Conservation (phyloP, 2,329 filamentous ascomycete species). For the Trichoderma brevicompactum region DNA sequence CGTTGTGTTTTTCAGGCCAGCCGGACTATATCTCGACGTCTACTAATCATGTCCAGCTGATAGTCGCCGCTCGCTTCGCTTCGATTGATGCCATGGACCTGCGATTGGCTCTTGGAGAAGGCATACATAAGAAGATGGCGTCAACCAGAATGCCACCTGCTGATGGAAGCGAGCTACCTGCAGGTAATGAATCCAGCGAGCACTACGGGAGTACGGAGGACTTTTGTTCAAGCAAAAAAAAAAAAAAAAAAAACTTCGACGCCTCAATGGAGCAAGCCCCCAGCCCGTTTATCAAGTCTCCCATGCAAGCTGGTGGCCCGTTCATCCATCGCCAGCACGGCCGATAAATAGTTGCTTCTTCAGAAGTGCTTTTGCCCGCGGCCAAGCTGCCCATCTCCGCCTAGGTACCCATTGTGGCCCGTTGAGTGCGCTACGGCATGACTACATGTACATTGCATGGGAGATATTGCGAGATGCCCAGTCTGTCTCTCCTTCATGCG, state of each 20-base stretch:
- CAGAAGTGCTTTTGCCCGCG: background rate
- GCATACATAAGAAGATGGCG: background rate
- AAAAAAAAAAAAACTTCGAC: constrained; percentile 19
- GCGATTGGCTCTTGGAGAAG: background rate
- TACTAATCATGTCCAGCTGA: background rate
- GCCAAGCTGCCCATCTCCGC: background rate
- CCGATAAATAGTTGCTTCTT: background rate
- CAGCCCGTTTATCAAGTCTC: constrained; percentile 1
- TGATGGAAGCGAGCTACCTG: constrained; percentile 3
- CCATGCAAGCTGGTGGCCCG: constrained; percentile 19
- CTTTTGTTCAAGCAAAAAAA: background rate
- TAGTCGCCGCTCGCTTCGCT: background rate
- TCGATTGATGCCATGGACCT: background rate
- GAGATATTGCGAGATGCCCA: constrained; percentile 26
- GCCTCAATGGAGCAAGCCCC: constrained; percentile 22
- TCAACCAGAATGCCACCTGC: constrained; percentile 19
- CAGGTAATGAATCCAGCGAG: background rate
- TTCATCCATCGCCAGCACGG: constrained; percentile 1
- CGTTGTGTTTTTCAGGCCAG: background rate
- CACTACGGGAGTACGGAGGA: background rate
- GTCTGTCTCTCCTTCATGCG: constrained; percentile 22
- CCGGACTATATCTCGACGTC: background rate
- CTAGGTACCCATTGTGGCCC: constrained; percentile 1
- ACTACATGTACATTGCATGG: constrained; percentile 25
- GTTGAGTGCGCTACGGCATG: constrained; percentile 22